phyloP scores from a whole-genome alignment of 2,329 filamentous ascomycete genomes.

The Fusarium vanettenii region DNA sequence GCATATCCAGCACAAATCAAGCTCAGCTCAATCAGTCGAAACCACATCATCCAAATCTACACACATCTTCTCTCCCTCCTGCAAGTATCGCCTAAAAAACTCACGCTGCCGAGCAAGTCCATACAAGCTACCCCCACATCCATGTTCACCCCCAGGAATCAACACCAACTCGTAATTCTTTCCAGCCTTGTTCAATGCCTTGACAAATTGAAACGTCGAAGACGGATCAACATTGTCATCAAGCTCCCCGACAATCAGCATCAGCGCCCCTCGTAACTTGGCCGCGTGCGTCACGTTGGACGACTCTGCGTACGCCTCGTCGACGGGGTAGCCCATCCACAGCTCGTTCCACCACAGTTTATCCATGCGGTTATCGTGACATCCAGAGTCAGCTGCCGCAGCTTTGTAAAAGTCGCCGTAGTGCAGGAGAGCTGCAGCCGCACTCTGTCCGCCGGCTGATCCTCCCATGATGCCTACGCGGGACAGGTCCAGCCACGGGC shows the following conservation, averaged over 20 bases:
- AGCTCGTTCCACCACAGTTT: constrained; percentile 48
- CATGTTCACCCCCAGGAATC: constrained; percentile 40
- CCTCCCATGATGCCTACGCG: constrained; percentile 45
- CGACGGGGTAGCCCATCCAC: constrained; percentile 49
- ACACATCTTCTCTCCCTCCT: background rate
- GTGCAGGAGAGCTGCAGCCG: constrained; percentile 42
- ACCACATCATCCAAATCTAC: constrained; percentile 6
- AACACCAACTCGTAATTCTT: constrained; percentile 47
- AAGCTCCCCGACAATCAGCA: constrained; percentile 45
- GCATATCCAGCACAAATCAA: too few species aligned
- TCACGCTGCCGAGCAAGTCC: constrained; percentile 32
- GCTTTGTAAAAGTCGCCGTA: constrained; percentile 46
- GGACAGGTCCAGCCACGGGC: constrained; percentile 44
- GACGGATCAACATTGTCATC: constrained; percentile 46
- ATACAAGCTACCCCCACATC: constrained; percentile 25
- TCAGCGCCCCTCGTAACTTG: constrained; percentile 42
- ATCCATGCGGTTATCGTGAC: constrained; percentile 48
- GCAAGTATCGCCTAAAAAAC: constrained; percentile 32
- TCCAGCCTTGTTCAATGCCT: constrained; percentile 40
- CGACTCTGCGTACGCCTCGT: constrained; percentile 42
- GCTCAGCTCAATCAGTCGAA: background rate
- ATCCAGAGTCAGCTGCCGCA: constrained; percentile 43
- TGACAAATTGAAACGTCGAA: constrained; percentile 44
- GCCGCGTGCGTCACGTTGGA: constrained; percentile 44
- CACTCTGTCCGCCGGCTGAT: constrained; percentile 48